phyloP scores from a whole-genome alignment of 2,329 filamentous ascomycete species.

The Alternaria sp. region DNA sequence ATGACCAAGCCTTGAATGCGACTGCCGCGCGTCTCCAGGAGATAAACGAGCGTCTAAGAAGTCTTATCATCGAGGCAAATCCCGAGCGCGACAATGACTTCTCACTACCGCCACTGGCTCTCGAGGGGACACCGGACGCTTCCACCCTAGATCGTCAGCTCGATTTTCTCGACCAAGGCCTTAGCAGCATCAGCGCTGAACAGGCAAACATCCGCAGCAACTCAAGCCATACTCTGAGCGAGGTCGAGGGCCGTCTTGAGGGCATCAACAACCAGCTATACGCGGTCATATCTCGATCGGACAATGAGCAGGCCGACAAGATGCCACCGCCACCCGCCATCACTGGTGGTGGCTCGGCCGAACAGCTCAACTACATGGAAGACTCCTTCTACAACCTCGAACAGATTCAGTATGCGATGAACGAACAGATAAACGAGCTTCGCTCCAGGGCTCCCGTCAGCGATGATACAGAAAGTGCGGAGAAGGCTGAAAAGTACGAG shows the following conservation, averaged over 20 bases:
- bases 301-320: conserved; percentile 62
- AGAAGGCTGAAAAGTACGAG: conserved; percentile 57
- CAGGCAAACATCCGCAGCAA: conserved; percentile 53
- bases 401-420: conserved; percentile 45
- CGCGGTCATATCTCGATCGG: conserved; percentile 53
- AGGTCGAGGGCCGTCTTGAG: conserved; percentile 53
- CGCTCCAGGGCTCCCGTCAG: conserved; percentile 28
- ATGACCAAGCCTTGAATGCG: conserved; percentile 63
- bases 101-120: conserved; percentile 38
- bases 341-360: conserved; percentile 66
- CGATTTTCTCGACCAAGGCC: conserved; percentile 73
- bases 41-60: conserved; percentile 71
- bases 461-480: conserved; percentile 35
- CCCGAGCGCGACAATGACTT: conserved; percentile 56
- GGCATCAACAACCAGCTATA: conserved; percentile 71
- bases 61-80: conserved; percentile 71
- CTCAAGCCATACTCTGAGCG: conserved; percentile 41
- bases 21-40: conserved; percentile 72
- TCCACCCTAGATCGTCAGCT: conserved; percentile 64
- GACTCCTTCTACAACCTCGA: conserved; percentile 62
- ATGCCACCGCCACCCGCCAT: conserved; percentile 67
- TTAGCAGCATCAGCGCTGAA: conserved; percentile 68
- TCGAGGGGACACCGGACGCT: conserved; percentile 30
- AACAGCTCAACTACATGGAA: conserved; percentile 74
- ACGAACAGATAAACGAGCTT: conserved; percentile 42